A percentile compares a stretch with the other conserved stretches of the same genome.
Evolutionary conservation across 2,329 filamentous ascomycete genomes (phyloP).

Genomic region (Pestalotiopsis sp.): DNA sequence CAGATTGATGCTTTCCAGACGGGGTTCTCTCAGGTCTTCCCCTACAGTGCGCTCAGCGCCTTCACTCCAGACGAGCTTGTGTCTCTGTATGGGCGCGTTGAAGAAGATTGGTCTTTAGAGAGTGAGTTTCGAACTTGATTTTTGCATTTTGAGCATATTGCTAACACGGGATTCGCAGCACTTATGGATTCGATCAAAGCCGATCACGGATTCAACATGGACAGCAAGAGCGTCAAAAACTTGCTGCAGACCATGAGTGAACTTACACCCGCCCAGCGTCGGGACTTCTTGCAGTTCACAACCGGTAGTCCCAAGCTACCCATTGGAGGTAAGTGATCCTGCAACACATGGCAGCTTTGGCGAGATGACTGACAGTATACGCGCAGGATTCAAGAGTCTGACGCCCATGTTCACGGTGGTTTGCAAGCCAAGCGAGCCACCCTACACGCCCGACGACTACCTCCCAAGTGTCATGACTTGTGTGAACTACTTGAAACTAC

Average conservation of each 20-base stretch:
- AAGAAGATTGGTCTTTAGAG: slow-evolving; percentile 97
- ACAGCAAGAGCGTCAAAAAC: slow-evolving; percentile 94
- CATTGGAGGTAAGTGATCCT: slow-evolving; percentile 81
- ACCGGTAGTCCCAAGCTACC: slow-evolving; percentile 97
- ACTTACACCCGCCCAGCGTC: slow-evolving; percentile 71
- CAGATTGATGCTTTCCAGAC: slow-evolving; percentile 90
- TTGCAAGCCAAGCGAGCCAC: slow-evolving; percentile 96
- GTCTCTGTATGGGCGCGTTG: slow-evolving; percentile 87
- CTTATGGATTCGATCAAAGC: slow-evolving; percentile 98
- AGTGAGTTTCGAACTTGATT: slow-evolving; percentile 61
- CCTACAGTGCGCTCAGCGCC: slow-evolving; percentile 86
- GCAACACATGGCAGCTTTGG: neutral
- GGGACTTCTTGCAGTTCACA: slow-evolving; percentile 96
- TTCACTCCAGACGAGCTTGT: slow-evolving; percentile 96
- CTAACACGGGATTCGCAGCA: slow-evolving; percentile 52
- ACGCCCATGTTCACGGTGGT: slow-evolving; percentile 99
- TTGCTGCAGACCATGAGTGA: slow-evolving; percentile 94
- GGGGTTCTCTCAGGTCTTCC: slow-evolving; percentile 95
- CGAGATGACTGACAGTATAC: neutral
- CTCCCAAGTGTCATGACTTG: slow-evolving; percentile 99
- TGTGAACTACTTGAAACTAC: slow-evolving; percentile 97
- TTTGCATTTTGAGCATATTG: neutral
- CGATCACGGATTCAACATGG: slow-evolving; percentile 98
- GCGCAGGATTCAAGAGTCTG: slow-evolving; percentile 87
- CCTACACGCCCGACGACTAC: slow-evolving; percentile 93